phyloP scores from a whole-genome alignment of 1,139 yeast species.

The Pichia sp. region DNA sequence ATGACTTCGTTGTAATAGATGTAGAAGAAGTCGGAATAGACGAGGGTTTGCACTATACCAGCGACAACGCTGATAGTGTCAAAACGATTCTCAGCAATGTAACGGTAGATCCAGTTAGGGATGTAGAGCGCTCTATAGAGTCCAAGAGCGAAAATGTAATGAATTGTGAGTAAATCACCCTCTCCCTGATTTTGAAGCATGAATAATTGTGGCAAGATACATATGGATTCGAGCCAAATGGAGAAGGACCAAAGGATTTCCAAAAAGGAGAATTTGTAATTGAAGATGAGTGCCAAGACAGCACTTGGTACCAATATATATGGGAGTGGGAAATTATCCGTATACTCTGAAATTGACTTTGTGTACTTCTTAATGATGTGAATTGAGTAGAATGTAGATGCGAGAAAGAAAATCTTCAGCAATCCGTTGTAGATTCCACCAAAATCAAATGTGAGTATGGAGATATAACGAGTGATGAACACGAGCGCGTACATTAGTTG shows the following conservation, averaged over 20 bases:
- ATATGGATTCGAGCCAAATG: conserved; percentile 83
- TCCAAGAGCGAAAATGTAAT: conserved; percentile 91
- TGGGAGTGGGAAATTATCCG: conserved; percentile 70
- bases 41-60: conserved; percentile 76
- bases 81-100: conserved; percentile 55
- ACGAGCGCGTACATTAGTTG: conserved; percentile 76
- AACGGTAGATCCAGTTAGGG: conserved; percentile 94
- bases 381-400: conserved; percentile 68
- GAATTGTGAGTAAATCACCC: conserved; percentile 81
- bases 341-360: conserved; percentile 38
- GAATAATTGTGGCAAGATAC: conserved; percentile 87
- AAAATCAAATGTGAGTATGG: conserved; percentile 47
- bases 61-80: conserved; percentile 70
- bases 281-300: conserved; percentile 56
- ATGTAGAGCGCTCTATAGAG: conserved; percentile 80
- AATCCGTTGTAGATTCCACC: conserved; percentile 66
- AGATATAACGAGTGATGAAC: conserved; percentile 64
- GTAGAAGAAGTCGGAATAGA: conserved; percentile 94
- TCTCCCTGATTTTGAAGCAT: conserved; percentile 87
- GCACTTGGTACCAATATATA: conserved; percentile 63
- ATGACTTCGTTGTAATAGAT: conserved; percentile 79
- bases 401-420: conserved; percentile 77
- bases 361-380: conserved; percentile 63
- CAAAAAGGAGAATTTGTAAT: conserved; percentile 50
- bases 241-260: conserved; percentile 76